These are phyloP conservation scores for Apiotrichum sp. DNA, from an alignment of 1,284 basidiomycete species.

Conservation along the genomic window DNA sequence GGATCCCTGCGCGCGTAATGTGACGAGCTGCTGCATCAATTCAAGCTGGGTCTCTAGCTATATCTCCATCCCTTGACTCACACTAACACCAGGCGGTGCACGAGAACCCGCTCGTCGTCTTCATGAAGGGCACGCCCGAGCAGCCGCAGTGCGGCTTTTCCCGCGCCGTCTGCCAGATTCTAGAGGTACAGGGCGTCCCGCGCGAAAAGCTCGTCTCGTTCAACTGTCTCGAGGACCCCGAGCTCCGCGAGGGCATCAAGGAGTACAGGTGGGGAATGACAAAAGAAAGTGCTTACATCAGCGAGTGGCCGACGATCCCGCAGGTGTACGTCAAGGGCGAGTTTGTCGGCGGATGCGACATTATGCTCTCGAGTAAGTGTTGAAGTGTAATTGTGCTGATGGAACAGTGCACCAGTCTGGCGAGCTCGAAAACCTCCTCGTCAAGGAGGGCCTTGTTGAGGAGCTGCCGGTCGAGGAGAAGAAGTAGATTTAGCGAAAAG, in stretches of 20 bases:
- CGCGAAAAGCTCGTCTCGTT: conserved; percentile 75
- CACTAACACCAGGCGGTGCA: conserved; percentile 54
- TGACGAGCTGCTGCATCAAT: conserved; percentile 9
- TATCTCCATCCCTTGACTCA: background rate
- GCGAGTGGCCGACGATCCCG: conserved; percentile 96
- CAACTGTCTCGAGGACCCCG: conserved; percentile 81
- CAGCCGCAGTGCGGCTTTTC: conserved; percentile 80
- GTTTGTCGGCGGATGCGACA: conserved; percentile 95
- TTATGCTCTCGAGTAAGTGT: conserved; percentile 77
- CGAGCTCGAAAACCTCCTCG: conserved; percentile 78
- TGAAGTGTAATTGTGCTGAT: background rate
- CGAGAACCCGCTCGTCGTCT: conserved; percentile 71
- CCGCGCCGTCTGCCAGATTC: conserved; percentile 81
- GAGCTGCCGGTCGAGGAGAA: conserved; percentile 35
- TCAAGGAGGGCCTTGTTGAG: conserved; percentile 64
- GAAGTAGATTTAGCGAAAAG: background rate
- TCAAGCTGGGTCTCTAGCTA: background rate
- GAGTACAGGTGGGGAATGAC: conserved; percentile 73
- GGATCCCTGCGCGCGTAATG: too few species aligned
- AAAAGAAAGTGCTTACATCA: conserved; percentile 39
- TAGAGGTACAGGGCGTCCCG: conserved; percentile 80
- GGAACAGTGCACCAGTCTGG: conserved; percentile 87
- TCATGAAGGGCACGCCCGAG: conserved; percentile 86
- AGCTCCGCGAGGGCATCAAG: conserved; percentile 69
- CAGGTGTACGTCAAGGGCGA: conserved; percentile 92